A percentile compares a stretch with the other conserved stretches of the same genome.
Conservation (phyloP, 1,284 basidiomycete genomes). For the Boletellus deceptivus region DNA sequence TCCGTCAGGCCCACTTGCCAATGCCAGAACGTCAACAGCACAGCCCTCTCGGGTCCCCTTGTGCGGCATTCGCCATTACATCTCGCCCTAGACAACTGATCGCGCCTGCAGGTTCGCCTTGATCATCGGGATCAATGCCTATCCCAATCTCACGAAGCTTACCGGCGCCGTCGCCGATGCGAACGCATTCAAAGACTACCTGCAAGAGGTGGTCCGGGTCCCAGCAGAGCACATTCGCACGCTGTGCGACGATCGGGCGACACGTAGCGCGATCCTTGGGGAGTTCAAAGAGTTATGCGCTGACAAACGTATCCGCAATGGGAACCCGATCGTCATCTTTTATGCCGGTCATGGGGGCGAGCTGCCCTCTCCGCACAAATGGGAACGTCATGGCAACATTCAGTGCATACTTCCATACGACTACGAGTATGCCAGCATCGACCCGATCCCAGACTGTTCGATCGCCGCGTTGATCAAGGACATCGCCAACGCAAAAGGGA, state of each 20-base stretch:
- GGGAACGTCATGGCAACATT: slow-evolving; percentile 37
- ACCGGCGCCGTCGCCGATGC: slow-evolving; percentile 58
- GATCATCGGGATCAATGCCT: slow-evolving; percentile 58
- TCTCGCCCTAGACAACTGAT: background rate
- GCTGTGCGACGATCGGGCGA: slow-evolving; percentile 52
- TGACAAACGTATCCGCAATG: slow-evolving; percentile 50
- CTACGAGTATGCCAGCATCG: slow-evolving; percentile 40
- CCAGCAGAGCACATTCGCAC: slow-evolving; percentile 52
- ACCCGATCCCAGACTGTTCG: slow-evolving; percentile 53
- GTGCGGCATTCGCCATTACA: background rate
- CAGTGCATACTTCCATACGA: slow-evolving; percentile 59
- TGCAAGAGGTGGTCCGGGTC: slow-evolving; percentile 48
- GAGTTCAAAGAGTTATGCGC: slow-evolving; percentile 49
- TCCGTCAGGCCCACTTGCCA: too few species aligned
- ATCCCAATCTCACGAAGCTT: slow-evolving; percentile 54
- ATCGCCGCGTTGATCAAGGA: slow-evolving; percentile 51
- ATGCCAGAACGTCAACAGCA: background rate
- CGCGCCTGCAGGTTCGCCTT: slow-evolving; percentile 42
- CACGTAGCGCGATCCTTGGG: slow-evolving; percentile 52
- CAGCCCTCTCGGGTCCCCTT: background rate
- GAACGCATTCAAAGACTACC: slow-evolving; percentile 47
- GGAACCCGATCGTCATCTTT: slow-evolving; percentile 60
- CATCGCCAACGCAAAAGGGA: slow-evolving; percentile 50
- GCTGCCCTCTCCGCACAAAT: slow-evolving; percentile 46
- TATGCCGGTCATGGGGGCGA: slow-evolving; percentile 63